A percentile compares a stretch with the other conserved stretches of the same genome.
These are phyloP conservation scores for Penicillium sp. DNA, from an alignment of 2,329 filamentous ascomycete genomes.

Conservation along the genomic window DNA sequence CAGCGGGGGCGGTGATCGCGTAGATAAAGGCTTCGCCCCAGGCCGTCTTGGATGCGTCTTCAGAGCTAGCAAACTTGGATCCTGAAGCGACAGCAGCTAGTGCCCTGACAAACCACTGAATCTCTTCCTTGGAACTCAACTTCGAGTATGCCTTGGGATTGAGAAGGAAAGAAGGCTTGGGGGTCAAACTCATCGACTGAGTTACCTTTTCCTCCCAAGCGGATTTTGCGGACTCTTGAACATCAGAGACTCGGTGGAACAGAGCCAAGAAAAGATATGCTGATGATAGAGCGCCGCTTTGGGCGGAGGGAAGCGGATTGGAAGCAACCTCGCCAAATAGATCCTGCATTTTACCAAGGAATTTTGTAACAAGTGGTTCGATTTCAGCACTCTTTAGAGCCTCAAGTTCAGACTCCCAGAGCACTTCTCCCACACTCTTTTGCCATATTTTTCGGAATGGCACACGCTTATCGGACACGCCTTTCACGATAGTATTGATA, in stretches of 20 bases:
- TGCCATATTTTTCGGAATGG: slow-evolving; percentile 78
- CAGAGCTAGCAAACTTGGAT: slow-evolving; percentile 52
- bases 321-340: slow-evolving; percentile 74
- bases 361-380: slow-evolving; percentile 50
- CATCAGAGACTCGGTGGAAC: slow-evolving; percentile 53
- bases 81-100: slow-evolving; percentile 61
- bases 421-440: slow-evolving; percentile 67
- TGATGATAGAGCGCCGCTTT: slow-evolving; percentile 77
- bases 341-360: slow-evolving; percentile 54
- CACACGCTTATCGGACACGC: slow-evolving; percentile 79
- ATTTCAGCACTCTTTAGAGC: slow-evolving; percentile 50
- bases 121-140: slow-evolving; percentile 69
- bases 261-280: slow-evolving; percentile 73
- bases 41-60: slow-evolving; percentile 54
- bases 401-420: slow-evolving; percentile 58
- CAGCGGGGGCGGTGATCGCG: slow-evolving; percentile 62
- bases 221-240: slow-evolving; percentile 55
- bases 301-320: slow-evolving; percentile 75
- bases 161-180: slow-evolving; percentile 83
- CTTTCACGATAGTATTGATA: slow-evolving; percentile 73
- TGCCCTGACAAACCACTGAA: slow-evolving; percentile 72
- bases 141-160: slow-evolving; percentile 85
- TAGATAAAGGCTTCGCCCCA: slow-evolving; percentile 90
- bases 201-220: slow-evolving; percentile 54
- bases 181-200: slow-evolving; percentile 66